Base-by-base conservation (phyloP, 192 early-diverging fungal species). In the Spizellomyces sp. region DNA sequence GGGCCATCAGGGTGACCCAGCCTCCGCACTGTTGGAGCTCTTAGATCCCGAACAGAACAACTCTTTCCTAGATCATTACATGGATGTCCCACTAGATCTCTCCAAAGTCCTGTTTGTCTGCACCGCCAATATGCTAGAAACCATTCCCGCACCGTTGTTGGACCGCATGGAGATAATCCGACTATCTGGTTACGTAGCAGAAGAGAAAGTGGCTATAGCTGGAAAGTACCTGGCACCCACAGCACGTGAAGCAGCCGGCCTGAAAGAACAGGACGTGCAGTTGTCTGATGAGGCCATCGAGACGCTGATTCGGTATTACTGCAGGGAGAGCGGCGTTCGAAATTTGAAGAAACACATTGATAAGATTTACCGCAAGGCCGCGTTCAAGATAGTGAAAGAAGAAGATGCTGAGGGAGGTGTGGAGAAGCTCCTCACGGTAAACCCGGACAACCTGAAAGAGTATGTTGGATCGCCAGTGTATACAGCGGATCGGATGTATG, bases 131-230 rank as follows among this genome's bases (percentile, higher is more conserved):
- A 89, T 93, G 14, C 85, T 95, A 6, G 98, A 99, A 52, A 99
- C 98, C 8, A 99, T 99, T 48, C 98, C 98, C 5, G 94, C 88
- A 8, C 98, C 98, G 48, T 85, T 99, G n/a, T 83, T 98, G 19
- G 98, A 99, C 85, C 92, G 98, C 60, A 99, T 99, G 98, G 98
- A 99, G 79, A 89, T 97, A 6, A 99, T 99, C 64, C 87, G 91
- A 21, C 87, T 99, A 10, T 95, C 94, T 48, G 98, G 85, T 8
- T 86, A 84, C 64, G 80, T 84, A 22, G 77, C 82, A 44, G 83
- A 87, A 73, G 83, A 85, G 58, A 88, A 88, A 63, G 87, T 94
- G 1, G 92, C 94, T n/a, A 99, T 99, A 78, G 95, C 95, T n/a
- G 83, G 87, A 70, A 89, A 87, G 58, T 99, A 99, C 80, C 79